Percentiles rank a stretch among this genome's conserved stretches.
These are phyloP conservation scores for Forsythia viridissima DNA, from an alignment of 257 asterid species.

Conservation along the genomic window DNA sequence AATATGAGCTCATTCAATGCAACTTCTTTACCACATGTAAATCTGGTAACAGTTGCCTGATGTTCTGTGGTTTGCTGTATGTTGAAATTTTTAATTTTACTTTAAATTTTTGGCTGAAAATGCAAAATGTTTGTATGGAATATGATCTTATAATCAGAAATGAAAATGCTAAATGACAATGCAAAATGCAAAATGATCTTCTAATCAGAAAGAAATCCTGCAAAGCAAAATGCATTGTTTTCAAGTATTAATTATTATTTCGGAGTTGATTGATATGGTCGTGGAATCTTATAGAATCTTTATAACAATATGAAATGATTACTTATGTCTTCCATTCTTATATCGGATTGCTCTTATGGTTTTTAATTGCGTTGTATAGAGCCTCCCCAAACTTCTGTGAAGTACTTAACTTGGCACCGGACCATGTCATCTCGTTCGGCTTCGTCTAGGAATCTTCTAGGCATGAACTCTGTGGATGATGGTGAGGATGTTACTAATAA, in stretches of 20 bases:
- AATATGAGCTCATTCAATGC: no score
- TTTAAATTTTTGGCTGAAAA: no score
- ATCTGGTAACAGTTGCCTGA: no score
- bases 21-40: no score
- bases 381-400: constrained; percentile 70
- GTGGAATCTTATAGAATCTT: constrained; percentile 8
- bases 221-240: neutral
- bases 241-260: neutral
- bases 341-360: constrained; percentile 12
- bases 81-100: no score
- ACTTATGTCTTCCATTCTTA: neutral
- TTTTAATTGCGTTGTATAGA: constrained; percentile 43
- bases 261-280: neutral
- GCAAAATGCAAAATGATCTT: neutral
- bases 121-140: no score
- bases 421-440: constrained; percentile 79
- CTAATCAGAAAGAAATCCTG: neutral
- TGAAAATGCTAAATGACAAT: no score
- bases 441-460: constrained; percentile 75
- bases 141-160: no score
- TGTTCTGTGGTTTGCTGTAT: no score
- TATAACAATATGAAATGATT: neutral
- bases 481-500: constrained; percentile 48
- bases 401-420: constrained; percentile 95
- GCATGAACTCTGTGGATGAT: constrained; percentile 52